Conservation (phyloP, 345 rosid genomes). For the Salix dunnii region DNA sequence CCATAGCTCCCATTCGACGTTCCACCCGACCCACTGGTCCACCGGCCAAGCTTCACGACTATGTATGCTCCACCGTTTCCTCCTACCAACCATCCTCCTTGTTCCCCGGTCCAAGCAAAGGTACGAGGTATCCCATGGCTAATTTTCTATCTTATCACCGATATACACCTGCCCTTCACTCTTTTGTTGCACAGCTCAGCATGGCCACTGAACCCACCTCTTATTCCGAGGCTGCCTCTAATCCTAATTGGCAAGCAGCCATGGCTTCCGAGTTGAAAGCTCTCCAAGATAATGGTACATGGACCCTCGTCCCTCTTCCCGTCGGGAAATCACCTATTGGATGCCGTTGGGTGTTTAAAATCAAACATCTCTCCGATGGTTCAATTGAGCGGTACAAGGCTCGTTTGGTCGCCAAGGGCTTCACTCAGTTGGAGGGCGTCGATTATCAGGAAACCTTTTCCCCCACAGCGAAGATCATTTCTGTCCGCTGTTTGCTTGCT, state of each 20-base stretch:
- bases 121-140: neutral
- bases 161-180: neutral
- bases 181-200: neutral
- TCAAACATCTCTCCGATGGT: neutral
- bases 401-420: neutral
- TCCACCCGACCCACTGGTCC: neutral
- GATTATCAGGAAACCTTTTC: neutral
- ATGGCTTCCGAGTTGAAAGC: neutral
- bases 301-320: neutral
- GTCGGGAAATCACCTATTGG: rapidly evolving
- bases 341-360: neutral
- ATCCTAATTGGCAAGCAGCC: neutral
- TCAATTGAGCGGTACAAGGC: neutral
- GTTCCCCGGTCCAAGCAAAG: neutral
- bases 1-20: too few species aligned
- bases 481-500: neutral
- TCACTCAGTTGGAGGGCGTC: neutral
- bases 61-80: neutral
- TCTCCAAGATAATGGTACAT: neutral
- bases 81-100: neutral
- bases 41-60: neutral
- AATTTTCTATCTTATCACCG: slow-evolving; percentile 1
- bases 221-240: neutral
- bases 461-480: neutral
- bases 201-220: neutral